These are phyloP conservation scores for Ceratocystis lukuohia DNA, from an alignment of 2,329 filamentous ascomycete species.

Conservation along the genomic window DNA sequence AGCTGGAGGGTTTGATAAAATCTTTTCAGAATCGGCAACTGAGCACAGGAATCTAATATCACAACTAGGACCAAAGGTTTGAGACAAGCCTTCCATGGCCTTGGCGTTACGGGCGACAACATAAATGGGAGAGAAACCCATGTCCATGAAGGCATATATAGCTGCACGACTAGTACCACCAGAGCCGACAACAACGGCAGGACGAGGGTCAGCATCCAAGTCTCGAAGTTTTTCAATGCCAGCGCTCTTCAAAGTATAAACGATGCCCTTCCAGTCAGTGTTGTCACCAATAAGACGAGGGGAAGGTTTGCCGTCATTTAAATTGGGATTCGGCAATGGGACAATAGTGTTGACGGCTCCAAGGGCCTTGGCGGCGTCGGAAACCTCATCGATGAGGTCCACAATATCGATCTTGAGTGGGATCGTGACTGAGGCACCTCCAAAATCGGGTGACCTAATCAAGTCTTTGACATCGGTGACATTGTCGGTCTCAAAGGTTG, in stretches of 20 bases:
- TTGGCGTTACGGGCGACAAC: conserved; percentile 62
- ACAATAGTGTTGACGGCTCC: conserved; percentile 93
- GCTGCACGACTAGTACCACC: conserved; percentile 87
- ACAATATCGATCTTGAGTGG: conserved; percentile 87
- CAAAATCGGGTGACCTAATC: conserved; percentile 62
- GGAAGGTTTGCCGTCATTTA: conserved; percentile 26
- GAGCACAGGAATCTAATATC: conserved; percentile 49
- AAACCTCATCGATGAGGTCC: conserved; percentile 63
- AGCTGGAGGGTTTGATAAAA: conserved; percentile 38
- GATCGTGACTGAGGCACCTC: conserved; percentile 90
- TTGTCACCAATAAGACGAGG: conserved; percentile 61
- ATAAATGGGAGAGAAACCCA: conserved; percentile 78
- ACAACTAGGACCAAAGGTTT: conserved; percentile 61
- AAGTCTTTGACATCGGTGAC: conserved; percentile 47
- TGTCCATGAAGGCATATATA: conserved; percentile 71
- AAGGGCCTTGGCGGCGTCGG: conserved; percentile 65
- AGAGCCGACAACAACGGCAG: conserved; percentile 74
- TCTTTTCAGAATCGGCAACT: conserved; percentile 26
- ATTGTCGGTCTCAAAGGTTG: conserved; percentile 57
- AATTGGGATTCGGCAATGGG: conserved; percentile 31
- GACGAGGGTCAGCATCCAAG: conserved; percentile 22
- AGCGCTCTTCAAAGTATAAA: conserved; percentile 57
- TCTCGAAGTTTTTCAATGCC: conserved; percentile 39
- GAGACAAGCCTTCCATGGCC: conserved; percentile 54
- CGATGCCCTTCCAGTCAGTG: conserved; percentile 93